Base-by-base conservation (phyloP, 306 rosid genomes). In the Quercus dentata region DNA sequence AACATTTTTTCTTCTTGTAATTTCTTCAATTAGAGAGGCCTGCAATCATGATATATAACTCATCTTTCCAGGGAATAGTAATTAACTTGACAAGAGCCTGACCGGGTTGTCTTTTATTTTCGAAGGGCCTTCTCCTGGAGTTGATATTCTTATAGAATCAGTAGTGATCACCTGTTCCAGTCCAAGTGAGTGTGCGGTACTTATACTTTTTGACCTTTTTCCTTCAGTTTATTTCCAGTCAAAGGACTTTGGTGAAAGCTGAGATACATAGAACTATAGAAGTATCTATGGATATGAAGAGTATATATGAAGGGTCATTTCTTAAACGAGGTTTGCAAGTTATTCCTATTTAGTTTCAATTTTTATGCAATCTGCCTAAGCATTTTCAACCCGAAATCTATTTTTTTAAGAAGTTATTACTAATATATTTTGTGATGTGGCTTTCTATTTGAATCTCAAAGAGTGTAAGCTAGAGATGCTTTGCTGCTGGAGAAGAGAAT, bases 101-200 rank as follows among this genome's bases (percentile, higher is more conserved):
- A 90, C 6, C 86, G 85, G 64, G 88, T 78, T 76, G 64, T 88
- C 30, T 90, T 96, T 78, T 96, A 91, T 88, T 78, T 33, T 96
- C 80, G 97, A 96, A 90, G 98, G 98, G 76, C 97, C 99, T 78
- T 87, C 94, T 81, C 84, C 91, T 67, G 92, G 94, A 82, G 67
- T 89, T 74, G 93, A 96, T 75, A 65, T 96, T 68, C 94, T 91
- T 64, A 85, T 93, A 56, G 81, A 71, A 83, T 85, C 97, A 19
- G 97, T 85, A n/a, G 85, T 74, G 69, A 84, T 96, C 69, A 77
- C 82, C 25, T 83, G 89, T 86, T 85, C 86, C 27, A 73, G 33
- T 76, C 81, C 85, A 62, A 85, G 78, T 73, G 92, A 83, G 74
- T 71, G 73, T n/a, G 79, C 79, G 83, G 91, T 90, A 88, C 75